Conservation (phyloP, 2,329 filamentous ascomycete species). For the Calonectria pseudoturangicola region DNA sequence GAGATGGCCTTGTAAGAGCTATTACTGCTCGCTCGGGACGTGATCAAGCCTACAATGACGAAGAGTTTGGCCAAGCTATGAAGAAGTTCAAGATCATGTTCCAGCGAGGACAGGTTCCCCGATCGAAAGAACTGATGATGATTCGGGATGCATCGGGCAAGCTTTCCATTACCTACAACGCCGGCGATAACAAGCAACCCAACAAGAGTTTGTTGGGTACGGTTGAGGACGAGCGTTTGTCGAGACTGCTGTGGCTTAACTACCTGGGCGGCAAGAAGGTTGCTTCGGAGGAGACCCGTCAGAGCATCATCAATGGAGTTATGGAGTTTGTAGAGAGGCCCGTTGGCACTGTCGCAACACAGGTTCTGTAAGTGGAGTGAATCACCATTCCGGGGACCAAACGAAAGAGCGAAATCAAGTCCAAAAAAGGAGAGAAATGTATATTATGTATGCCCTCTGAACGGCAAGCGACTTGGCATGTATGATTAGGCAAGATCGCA, state of each 20-base stretch:
- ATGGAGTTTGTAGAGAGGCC: constrained; percentile 92
- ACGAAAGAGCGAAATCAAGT: constrained; percentile 30
- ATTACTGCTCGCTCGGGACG: constrained; percentile 83
- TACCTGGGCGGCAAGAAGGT: constrained; percentile 92
- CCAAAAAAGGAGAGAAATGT: constrained; percentile 40
- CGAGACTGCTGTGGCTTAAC: constrained; percentile 89
- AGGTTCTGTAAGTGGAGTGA: constrained; percentile 73
- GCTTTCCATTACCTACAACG: constrained; percentile 81
- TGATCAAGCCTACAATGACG: constrained; percentile 76
- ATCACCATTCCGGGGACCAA: background rate
- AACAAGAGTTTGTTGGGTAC: constrained; percentile 77
- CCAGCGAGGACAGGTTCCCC: constrained; percentile 85
- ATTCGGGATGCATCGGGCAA: constrained; percentile 79
- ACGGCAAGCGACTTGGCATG: constrained; percentile 39
- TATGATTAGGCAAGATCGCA: constrained; percentile 50
- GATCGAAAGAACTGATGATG: constrained; percentile 85
- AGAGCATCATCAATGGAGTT: constrained; percentile 89
- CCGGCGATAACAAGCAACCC: constrained; percentile 70
- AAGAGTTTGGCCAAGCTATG: constrained; percentile 84
- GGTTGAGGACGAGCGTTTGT: constrained; percentile 86
- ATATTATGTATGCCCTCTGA: constrained; percentile 41
- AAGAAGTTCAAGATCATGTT: constrained; percentile 88
- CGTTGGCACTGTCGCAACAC: constrained; percentile 88
- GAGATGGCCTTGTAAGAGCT: constrained; percentile 92
- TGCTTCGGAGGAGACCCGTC: constrained; percentile 86